These are phyloP conservation scores for Penicillium bialowiezense DNA, from an alignment of 495 filamentous ascomycete genomes.

Conservation along the genomic window DNA sequence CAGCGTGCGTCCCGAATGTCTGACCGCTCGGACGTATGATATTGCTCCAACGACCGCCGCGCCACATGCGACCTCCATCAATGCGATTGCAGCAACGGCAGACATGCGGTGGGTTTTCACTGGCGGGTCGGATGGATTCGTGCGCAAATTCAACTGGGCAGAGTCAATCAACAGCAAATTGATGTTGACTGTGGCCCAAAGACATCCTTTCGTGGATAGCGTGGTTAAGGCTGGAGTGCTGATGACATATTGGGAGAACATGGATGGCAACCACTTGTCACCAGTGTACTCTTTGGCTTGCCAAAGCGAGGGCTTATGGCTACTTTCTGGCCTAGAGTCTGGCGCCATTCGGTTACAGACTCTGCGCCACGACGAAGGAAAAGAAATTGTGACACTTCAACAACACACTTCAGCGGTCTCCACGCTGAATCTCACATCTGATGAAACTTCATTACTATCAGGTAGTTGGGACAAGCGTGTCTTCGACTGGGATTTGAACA, in stretches of 20 bases:
- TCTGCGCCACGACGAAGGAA: slow-evolving; percentile 93
- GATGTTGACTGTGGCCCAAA: slow-evolving; percentile 90
- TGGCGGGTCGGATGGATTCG: slow-evolving; percentile 90
- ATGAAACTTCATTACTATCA: slow-evolving; percentile 85
- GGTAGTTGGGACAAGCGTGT: slow-evolving; percentile 96
- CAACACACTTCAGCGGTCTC: slow-evolving; percentile 92
- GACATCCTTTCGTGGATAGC: slow-evolving; percentile 96
- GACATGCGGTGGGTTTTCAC: slow-evolving; percentile 96
- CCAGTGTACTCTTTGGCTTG: slow-evolving; percentile 93
- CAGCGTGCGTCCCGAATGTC: slow-evolving; percentile 70
- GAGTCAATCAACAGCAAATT: slow-evolving; percentile 93
- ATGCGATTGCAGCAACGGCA: slow-evolving; percentile 84
- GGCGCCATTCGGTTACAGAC: slow-evolving; percentile 92
- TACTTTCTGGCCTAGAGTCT: slow-evolving; percentile 84
- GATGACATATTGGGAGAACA: slow-evolving; percentile 96
- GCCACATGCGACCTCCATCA: slow-evolving; percentile 93
- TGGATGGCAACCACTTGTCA: slow-evolving; percentile 58
- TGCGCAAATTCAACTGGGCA: slow-evolving; percentile 92
- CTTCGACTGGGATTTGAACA: slow-evolving; percentile 94
- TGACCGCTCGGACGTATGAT: slow-evolving; percentile 85
- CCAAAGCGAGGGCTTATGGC: slow-evolving; percentile 85
- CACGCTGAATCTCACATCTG: slow-evolving; percentile 73
- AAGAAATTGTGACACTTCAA: slow-evolving; percentile 73
- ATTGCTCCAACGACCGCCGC: slow-evolving; percentile 96
- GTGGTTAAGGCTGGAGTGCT: slow-evolving; percentile 91